phyloP scores from a whole-genome alignment of 2,329 filamentous ascomycete species.

The Byssochlamys sp. region DNA sequence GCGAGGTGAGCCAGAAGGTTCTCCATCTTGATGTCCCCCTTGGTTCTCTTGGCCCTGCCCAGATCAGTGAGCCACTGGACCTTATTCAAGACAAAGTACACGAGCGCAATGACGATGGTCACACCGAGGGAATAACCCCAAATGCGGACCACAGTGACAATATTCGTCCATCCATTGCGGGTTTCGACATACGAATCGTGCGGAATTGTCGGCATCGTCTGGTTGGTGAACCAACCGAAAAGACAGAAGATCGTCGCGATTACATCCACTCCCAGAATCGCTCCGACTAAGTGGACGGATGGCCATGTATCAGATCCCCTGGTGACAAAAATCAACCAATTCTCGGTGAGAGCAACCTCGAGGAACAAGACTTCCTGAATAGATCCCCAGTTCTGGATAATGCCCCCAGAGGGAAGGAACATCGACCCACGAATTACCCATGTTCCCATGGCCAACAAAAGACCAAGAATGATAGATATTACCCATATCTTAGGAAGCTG shows the following conservation, averaged over 20 bases:
- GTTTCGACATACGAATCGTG: slow-evolving; percentile 23
- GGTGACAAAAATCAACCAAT: slow-evolving; percentile 94
- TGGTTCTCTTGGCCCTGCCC: slow-evolving; percentile 38
- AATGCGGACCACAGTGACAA: slow-evolving; percentile 44
- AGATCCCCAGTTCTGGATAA: slow-evolving; percentile 65
- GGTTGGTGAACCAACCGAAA: slow-evolving; percentile 64
- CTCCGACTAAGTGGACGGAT: slow-evolving; percentile 60
- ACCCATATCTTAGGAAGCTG: slow-evolving; percentile 76
- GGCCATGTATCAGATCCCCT: slow-evolving; percentile 67
- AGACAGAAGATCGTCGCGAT: slow-evolving; percentile 65
- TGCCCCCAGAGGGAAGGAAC: slow-evolving; percentile 59
- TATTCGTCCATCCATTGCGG: slow-evolving; percentile 48
- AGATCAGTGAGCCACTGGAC: slow-evolving; percentile 38
- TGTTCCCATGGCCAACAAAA: slow-evolving; percentile 60
- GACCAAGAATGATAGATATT: slow-evolving; percentile 51
- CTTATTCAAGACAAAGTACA: slow-evolving; percentile 41
- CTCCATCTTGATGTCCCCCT: slow-evolving; percentile 42
- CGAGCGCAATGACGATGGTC: slow-evolving; percentile 42
- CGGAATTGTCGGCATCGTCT: slow-evolving; percentile 26
- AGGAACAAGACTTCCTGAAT: slow-evolving; percentile 76
- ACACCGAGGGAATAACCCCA: slow-evolving; percentile 44
- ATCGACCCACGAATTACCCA: slow-evolving; percentile 65
- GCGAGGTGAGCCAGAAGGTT: slow-evolving; percentile 41
- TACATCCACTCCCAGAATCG: slow-evolving; percentile 62
- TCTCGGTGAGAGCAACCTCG: slow-evolving; percentile 82